Percentiles rank a stretch among this genome's conserved stretches.
phyloP scores from a whole-genome alignment of 202 grass and related monocot species.

The Schoenoplectus tabernaemontani region DNA sequence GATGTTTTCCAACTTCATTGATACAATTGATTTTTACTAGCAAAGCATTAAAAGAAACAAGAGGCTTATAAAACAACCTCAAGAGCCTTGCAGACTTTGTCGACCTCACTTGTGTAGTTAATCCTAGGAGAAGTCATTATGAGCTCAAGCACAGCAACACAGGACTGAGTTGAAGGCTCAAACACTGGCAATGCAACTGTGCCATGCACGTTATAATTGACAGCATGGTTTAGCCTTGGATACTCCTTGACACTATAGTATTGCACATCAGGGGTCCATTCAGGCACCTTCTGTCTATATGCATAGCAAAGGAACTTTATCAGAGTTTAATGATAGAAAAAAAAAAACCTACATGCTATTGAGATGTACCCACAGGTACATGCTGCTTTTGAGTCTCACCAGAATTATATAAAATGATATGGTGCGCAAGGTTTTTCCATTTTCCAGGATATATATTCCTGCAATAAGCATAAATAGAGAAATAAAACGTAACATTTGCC shows the following conservation, averaged over 20 bases:
- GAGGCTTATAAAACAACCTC: slow-evolving; percentile 51
- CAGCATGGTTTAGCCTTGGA: slow-evolving; percentile 66
- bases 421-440: slow-evolving; percentile 10
- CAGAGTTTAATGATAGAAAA: background rate
- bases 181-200: slow-evolving; percentile 93
- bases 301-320: background rate
- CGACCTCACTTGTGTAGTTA: slow-evolving; percentile 74
- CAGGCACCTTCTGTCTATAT: slow-evolving; percentile 60
- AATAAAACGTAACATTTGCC: slow-evolving; percentile 5
- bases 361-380: slow-evolving; percentile 7
- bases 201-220: slow-evolving; percentile 74
- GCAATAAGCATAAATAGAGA: slow-evolving; percentile 14
- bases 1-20: too few species aligned
- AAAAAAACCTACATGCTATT: slow-evolving; percentile 3
- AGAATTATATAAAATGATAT: slow-evolving; percentile 4
- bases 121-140: slow-evolving; percentile 98
- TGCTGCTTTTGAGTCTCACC: too few species aligned
- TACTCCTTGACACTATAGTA: slow-evolving; percentile 85
- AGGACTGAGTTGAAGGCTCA: slow-evolving; percentile 56
- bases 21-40: too few species aligned
- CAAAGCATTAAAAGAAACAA: background rate
- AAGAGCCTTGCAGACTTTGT: slow-evolving; percentile 98
- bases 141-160: slow-evolving; percentile 87
- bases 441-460: slow-evolving; percentile 18
- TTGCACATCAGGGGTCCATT: slow-evolving; percentile 96